Conservation (phyloP, 108 stramenopile genomes). For the Skeletonema potamos region DNA sequence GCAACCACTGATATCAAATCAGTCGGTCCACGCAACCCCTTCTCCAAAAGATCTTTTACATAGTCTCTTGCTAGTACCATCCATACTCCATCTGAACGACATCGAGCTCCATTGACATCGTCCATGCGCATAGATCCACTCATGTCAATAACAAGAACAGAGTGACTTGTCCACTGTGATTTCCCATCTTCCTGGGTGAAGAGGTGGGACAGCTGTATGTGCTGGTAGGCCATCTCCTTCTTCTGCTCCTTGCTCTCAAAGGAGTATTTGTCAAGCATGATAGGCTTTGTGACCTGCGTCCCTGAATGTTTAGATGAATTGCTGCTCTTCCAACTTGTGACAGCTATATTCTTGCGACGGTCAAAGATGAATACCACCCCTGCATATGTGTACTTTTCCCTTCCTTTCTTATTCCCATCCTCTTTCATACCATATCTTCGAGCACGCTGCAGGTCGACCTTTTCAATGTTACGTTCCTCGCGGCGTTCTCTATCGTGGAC, state of each 20-base stretch:
- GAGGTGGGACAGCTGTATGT: not conserved
- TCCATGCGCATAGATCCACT: slow-evolving; percentile 48
- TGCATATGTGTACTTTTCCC: slow-evolving; percentile 51
- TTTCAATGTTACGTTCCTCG: slow-evolving; percentile 50
- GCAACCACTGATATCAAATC: slow-evolving; percentile 50
- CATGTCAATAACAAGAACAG: slow-evolving; percentile 60
- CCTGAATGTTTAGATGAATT: slow-evolving; percentile 13
- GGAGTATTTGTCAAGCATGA: slow-evolving; percentile 23
- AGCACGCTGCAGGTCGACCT: slow-evolving; percentile 54
- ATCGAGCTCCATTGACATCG: slow-evolving; percentile 53
- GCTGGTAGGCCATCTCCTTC: not conserved
- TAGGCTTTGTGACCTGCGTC: slow-evolving; percentile 32
- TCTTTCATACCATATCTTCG: slow-evolving; percentile 53
- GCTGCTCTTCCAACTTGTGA: slow-evolving; percentile 34
- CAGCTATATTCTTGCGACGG: slow-evolving; percentile 20
- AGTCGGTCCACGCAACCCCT: not conserved
- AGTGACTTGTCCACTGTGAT: slow-evolving; percentile 46
- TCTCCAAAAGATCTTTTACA: slow-evolving; percentile 24
- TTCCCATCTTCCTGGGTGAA: not conserved
- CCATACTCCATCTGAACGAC: slow-evolving; percentile 59
- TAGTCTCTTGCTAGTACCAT: slow-evolving; percentile 49
- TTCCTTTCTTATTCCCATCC: slow-evolving; percentile 20
- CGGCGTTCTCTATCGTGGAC: slow-evolving; percentile 48
- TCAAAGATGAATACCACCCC: slow-evolving; percentile 58
- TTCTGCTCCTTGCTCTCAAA: slow-evolving; percentile 1